Evolutionary conservation across 768 basidiomycete genomes (phyloP), one percentile per base, ranked within the genome.

Genomic region (Leccinum boreale): DNA sequence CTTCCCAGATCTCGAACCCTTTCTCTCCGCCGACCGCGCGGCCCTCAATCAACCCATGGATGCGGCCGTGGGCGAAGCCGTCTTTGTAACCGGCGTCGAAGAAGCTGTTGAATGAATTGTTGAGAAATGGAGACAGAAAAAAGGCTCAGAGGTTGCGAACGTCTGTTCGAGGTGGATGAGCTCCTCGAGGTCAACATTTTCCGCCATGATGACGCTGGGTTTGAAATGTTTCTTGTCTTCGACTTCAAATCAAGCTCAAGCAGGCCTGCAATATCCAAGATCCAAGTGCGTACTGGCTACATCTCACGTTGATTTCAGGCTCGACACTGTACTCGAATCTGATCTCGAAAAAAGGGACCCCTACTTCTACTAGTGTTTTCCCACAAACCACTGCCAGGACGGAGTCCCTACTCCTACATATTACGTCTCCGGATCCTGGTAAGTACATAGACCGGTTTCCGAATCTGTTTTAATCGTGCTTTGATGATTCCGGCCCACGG

Each of bases 1-100:
- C 96, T 71, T 98, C 95, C 94, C 96, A 98, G 74, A 97, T 86
- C 73, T 96, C 94, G 71, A 87, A 98, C 1, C 91, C 92, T 65
- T 96, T 94, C 65, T 93, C 89, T 55, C 86, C 81, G 2, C 96
- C 96, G 17, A 98, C 79, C 0, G 90, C 88, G 14, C 94, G 81
- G 9, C 96, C 96, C 71, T 99, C 94, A 58, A 94, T 93, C 28
- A 91, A 73, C 1, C 96, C 96, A 64, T 96, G 94, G 6, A 95
- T 83, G 42, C 86, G 81, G 11, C 29, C 29, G 1, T 31, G 29
- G 29, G 31, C 11, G 31, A 81, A 83, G 2, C 96, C 96, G 56
- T 88, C 86, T 58, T 79, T 65, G 68, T 89, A 89, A 9, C 31
- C 31, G 3, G 78, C 68, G 55, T 88, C 81, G 70, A 89, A 97